phyloP scores from a whole-genome alignment of 441 rosid species.

The Biscutella laevigata region DNA sequence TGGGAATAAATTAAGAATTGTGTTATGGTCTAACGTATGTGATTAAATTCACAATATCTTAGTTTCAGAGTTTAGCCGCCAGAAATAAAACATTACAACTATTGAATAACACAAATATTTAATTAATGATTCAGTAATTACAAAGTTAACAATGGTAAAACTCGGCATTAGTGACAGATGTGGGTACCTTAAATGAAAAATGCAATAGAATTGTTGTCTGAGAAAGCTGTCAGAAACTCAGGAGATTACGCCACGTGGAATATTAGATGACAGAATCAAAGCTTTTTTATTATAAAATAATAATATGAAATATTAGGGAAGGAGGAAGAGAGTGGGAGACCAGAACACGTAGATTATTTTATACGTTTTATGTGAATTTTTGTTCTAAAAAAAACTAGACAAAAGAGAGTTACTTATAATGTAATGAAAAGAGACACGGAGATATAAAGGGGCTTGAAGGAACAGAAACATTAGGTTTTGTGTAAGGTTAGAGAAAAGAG shows the following conservation, averaged over 20 bases:
- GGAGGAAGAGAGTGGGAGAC: conserved; percentile 24
- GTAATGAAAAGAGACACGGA: conserved; percentile 5
- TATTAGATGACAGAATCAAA: conserved; percentile 5
- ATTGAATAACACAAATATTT: no score
- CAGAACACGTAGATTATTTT: conserved; percentile 13
- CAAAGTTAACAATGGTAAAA: neutral
- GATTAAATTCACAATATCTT: no score
- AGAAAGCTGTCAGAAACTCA: conserved; percentile 22
- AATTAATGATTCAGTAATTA: no score
- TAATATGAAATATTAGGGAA: neutral
- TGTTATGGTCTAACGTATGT: no score
- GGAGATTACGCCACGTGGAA: conserved; percentile 17
- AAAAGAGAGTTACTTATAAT: neutral
- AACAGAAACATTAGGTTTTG: conserved; percentile 15
- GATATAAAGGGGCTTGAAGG: conserved; percentile 13
- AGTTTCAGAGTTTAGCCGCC: no score
- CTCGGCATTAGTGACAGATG: neutral
- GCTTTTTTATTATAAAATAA: neutral
- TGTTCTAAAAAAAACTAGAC: no score
- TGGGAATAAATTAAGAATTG: conserved; percentile 5
- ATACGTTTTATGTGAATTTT: conserved; percentile 7
- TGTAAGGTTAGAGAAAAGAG: neutral
- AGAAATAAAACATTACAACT: no score
- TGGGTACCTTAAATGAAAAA: conserved; percentile 17
- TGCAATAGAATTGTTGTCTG: conserved; percentile 23